These are phyloP conservation scores for Xylariaceae sp. DNA, from an alignment of 2,329 filamentous ascomycete genomes.

Conservation along the genomic window DNA sequence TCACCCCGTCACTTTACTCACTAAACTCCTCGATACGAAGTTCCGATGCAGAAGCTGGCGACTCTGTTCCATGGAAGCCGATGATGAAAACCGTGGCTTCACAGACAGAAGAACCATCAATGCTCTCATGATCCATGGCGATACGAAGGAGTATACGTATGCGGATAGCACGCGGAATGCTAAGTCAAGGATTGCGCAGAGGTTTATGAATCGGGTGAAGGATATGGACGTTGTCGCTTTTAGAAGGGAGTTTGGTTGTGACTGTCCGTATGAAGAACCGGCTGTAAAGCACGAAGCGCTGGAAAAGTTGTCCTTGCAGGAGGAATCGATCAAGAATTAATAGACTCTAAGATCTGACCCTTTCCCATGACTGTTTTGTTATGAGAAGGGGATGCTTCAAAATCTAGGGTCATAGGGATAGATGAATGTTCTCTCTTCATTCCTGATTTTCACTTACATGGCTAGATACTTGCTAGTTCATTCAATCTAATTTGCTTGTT, in stretches of 20 bases:
- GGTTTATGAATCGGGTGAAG: constrained; percentile 46
- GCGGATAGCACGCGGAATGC: constrained; percentile 66
- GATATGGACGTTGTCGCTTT: constrained; percentile 52
- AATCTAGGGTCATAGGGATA: no score
- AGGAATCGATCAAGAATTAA: no score
- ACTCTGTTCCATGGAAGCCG: constrained; percentile 48
- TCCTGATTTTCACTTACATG: no score
- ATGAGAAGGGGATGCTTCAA: no score
- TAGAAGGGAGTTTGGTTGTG: constrained; percentile 54
- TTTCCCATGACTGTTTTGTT: no score
- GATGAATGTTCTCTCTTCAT: no score
- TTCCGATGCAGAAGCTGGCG: constrained; percentile 59
- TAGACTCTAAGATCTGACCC: no score
- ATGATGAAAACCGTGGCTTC: constrained; percentile 35
- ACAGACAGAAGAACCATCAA: constrained; percentile 55
- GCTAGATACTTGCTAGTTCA: no score
- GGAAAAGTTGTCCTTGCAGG: no score
- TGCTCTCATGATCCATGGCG: constrained; percentile 70
- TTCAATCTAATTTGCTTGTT: no score
- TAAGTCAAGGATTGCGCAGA: constrained; percentile 60
- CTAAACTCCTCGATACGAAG: constrained; percentile 56
- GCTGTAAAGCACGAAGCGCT: background rate
- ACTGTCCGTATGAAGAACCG: constrained; percentile 42
- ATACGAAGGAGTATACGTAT: constrained; percentile 56
- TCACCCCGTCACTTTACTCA: constrained; percentile 73